phyloP scores from a whole-genome alignment of 805 yeast species.

The Yarrowia divulgata region DNA sequence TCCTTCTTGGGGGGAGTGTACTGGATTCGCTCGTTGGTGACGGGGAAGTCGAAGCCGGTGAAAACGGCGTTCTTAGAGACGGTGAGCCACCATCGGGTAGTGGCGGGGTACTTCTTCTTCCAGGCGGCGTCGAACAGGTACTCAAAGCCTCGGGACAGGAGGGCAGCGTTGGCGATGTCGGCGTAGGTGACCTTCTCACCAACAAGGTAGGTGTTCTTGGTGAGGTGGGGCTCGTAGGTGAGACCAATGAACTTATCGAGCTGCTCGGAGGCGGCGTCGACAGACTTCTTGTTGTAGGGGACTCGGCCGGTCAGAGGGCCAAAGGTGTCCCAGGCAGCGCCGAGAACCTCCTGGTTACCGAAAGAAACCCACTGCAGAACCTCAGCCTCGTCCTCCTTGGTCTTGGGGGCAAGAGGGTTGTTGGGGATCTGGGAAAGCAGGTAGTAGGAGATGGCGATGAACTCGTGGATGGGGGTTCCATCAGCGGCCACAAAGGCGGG shows the following conservation, averaged over 20 bases:
- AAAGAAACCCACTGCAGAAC: slow-evolving; percentile 81
- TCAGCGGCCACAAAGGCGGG: slow-evolving; percentile 72
- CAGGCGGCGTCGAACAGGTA: slow-evolving; percentile 68
- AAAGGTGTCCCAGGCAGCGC: slow-evolving; percentile 59
- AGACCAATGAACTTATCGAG: slow-evolving; percentile 54
- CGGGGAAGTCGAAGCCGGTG: slow-evolving; percentile 59
- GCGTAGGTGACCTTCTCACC: slow-evolving; percentile 73
- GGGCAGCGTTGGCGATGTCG: slow-evolving; percentile 62
- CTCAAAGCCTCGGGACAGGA: slow-evolving; percentile 60
- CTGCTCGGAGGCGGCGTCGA: slow-evolving; percentile 56
- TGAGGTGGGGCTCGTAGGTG: slow-evolving; percentile 51
- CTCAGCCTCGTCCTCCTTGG: slow-evolving; percentile 66
- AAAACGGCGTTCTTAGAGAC: slow-evolving; percentile 56
- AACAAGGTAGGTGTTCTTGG: slow-evolving; percentile 69
- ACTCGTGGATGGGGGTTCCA: slow-evolving; percentile 70
- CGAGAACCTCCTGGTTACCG: slow-evolving; percentile 70
- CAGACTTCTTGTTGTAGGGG: slow-evolving; percentile 80
- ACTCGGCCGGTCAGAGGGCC: slow-evolving; percentile 64
- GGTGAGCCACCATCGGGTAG: slow-evolving; percentile 76
- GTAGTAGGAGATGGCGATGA: slow-evolving; percentile 67
- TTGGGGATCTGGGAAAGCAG: slow-evolving; percentile 42
- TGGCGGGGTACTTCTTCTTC: slow-evolving; percentile 67
- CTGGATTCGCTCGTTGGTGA: slow-evolving; percentile 71
- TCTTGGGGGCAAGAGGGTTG: slow-evolving; percentile 67
- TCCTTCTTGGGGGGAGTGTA: slow-evolving; percentile 78